Percentiles rank a stretch among this genome's conserved stretches.
These are phyloP conservation scores for Trametes punicea DNA, from an alignment of 768 basidiomycete genomes.

Conservation along the genomic window DNA sequence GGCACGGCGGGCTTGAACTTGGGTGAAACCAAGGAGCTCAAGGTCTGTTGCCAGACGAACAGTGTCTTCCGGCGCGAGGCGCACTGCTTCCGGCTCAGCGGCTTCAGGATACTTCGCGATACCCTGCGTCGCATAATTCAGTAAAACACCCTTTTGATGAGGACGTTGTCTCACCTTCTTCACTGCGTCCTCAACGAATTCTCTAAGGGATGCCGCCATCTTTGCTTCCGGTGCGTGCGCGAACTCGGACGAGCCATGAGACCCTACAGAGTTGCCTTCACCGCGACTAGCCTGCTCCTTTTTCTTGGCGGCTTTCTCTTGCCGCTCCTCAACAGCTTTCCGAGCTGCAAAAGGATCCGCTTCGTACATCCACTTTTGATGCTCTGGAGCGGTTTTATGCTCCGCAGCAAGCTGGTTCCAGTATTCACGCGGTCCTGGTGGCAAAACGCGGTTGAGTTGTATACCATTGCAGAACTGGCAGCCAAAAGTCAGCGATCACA, in stretches of 20 bases:
- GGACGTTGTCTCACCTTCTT: constrained; percentile 67
- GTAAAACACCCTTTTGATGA: too few species aligned
- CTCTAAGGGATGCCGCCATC: constrained; percentile 75
- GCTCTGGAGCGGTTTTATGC: constrained; percentile 63
- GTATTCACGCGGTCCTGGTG: constrained; percentile 82
- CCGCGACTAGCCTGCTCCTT: constrained; percentile 33
- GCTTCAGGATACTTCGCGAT: constrained; percentile 50
- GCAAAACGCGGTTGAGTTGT: constrained; percentile 71
- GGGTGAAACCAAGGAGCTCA: constrained; percentile 62
- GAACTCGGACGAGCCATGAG: constrained; percentile 36
- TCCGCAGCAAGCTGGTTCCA: constrained; percentile 75
- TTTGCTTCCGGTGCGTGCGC: constrained; percentile 67
- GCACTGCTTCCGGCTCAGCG: constrained; percentile 31
- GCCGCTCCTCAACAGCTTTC: constrained; percentile 62
- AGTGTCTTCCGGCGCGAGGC: constrained; percentile 42
- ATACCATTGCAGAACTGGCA: constrained; percentile 71
- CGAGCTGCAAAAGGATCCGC: constrained; percentile 80
- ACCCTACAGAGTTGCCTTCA: constrained; percentile 6
- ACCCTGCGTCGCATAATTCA: constrained; percentile 35
- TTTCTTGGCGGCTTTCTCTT: constrained; percentile 51
- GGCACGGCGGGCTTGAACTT: constrained; percentile 47
- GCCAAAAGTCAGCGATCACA: not conserved
- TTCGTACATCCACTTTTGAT: constrained; percentile 85
- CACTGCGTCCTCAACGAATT: constrained; percentile 76
- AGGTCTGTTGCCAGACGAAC: constrained; percentile 53